Base-by-base conservation (phyloP, 1,284 basidiomycete species). In the Rhodotorula glutinis region DNA sequence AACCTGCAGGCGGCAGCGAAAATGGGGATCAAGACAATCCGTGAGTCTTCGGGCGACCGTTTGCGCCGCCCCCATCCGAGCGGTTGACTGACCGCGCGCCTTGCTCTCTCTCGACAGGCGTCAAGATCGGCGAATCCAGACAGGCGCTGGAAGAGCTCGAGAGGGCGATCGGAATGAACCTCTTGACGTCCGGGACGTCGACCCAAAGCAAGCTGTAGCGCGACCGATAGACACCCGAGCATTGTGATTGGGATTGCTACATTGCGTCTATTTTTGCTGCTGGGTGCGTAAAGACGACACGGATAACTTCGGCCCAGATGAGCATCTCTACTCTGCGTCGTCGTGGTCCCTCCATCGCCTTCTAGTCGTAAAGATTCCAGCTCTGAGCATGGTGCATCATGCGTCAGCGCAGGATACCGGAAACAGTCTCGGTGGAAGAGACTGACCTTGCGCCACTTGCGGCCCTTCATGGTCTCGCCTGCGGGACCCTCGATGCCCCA, bases 391-490 rank as follows among this genome's bases (percentile, higher is more conserved):
- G 30, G 53, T 8, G 9, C 38, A 29, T 1, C 25, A n/a, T n/a
- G 33, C 5, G 21, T 54, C 52, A 58, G 44, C 27, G n/a, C 1
- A 21, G 13, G 16, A 21, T 1, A 16, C 21, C 29, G 10, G 13
- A 40, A 21, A 4, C 10, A 11, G 23, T 16, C 5, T 21, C n/a
- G 5, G 19, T 16, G 13, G 19, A 21, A 5, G 29, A 0, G 33
- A 29, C 54, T 54, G 54, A 66, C 57, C 88, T 1, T 92, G 92
- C 53, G 87, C 85, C 63, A 97, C 90, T 66, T 66, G 14, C 55
- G 27, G 17, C 55, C 58, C 30, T 13, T 29, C 25, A 70, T 53
- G 7, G 49, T 53, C 29, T 61, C 52, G 29, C 23, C 33, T 11
- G 68, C 65, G 13, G 64, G 65, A 4, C 71, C 71, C 21, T 72